These are phyloP conservation scores for Mycena rebaudengoi DNA, from an alignment of 768 basidiomycete genomes.

Conservation along the genomic window DNA sequence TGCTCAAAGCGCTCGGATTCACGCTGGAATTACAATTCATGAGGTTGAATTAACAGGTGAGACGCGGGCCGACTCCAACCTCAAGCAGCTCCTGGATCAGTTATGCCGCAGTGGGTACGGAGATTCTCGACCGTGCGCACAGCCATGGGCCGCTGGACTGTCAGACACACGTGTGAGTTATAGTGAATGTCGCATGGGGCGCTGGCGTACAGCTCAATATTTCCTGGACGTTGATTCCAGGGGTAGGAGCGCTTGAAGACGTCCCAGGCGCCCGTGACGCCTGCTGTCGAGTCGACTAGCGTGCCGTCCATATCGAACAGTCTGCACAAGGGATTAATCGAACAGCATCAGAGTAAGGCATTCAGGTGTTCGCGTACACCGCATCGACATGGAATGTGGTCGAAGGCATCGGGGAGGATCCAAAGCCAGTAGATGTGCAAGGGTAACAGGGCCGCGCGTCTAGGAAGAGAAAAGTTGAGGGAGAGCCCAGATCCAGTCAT, in stretches of 20 bases:
- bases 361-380: no score
- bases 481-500: conserved; percentile 1
- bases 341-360: background rate
- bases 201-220: conserved; percentile 74
- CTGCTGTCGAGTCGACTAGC: conserved; percentile 82
- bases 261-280: conserved; percentile 86
- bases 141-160: conserved; percentile 74
- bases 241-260: conserved; percentile 78
- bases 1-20: conserved; percentile 84
- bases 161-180: background rate
- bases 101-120: conserved; percentile 71
- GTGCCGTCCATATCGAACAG: conserved; percentile 90
- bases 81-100: conserved; percentile 73
- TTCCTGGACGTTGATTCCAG: conserved; percentile 62
- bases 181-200: conserved; percentile 6
- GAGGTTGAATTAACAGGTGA: conserved; percentile 9
- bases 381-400: conserved; percentile 49
- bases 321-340: conserved; percentile 40
- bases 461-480: conserved; percentile 3
- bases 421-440: background rate
- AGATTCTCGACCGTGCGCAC: conserved; percentile 88
- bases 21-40: conserved; percentile 46
- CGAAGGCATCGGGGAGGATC: conserved; percentile 42
- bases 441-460: no score
- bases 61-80: conserved; percentile 47